A percentile compares a stretch with the other conserved stretches of the same genome.
These are phyloP conservation scores for Scytalidium sp. DNA, from an alignment of 2,329 filamentous ascomycete species.

Conservation along the genomic window DNA sequence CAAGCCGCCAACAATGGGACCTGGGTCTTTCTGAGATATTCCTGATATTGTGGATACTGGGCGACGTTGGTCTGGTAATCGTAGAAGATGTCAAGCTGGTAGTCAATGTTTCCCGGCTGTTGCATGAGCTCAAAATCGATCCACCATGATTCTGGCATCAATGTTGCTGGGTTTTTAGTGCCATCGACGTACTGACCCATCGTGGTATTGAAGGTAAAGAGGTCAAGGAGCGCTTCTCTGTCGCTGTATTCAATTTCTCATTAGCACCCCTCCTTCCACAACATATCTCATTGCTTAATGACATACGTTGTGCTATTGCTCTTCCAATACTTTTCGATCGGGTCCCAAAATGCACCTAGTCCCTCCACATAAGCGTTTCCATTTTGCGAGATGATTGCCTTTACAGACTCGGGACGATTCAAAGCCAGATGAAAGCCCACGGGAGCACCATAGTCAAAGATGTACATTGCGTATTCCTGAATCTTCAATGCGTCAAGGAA, in stretches of 20 bases:
- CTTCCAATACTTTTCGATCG: neutral
- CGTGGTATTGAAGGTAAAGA: constrained; percentile 15
- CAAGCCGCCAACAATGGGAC: constrained; percentile 52
- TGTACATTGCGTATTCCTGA: constrained; percentile 47
- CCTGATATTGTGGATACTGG: constrained; percentile 49
- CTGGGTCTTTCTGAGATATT: constrained; percentile 45
- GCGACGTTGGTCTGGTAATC: constrained; percentile 51
- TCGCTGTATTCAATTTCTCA: too few relatives aligned
- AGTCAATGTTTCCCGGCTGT: constrained; percentile 42
- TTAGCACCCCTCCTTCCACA: too few relatives aligned
- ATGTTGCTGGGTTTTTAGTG: constrained; percentile 3
- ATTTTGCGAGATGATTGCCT: constrained; percentile 53
- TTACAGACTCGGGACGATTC: constrained; percentile 39
- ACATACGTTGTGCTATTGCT: constrained; percentile 6
- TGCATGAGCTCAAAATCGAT: constrained; percentile 50
- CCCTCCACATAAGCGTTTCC: constrained; percentile 57
- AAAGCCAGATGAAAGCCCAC: constrained; percentile 49
- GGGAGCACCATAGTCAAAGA: constrained; percentile 60
- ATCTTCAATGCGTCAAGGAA: constrained; percentile 45
- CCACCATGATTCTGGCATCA: constrained; percentile 23
- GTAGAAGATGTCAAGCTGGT: constrained; percentile 52
- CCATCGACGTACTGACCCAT: constrained; percentile 22
- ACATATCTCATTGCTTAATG: neutral
- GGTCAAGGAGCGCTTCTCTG: constrained; percentile 9
- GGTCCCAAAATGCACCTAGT: constrained; percentile 28